Percentiles rank a stretch among this genome's conserved stretches.
Conservation (phyloP, 202 grass and related monocot genomes). For the Sporobolus alterniflorus region DNA sequence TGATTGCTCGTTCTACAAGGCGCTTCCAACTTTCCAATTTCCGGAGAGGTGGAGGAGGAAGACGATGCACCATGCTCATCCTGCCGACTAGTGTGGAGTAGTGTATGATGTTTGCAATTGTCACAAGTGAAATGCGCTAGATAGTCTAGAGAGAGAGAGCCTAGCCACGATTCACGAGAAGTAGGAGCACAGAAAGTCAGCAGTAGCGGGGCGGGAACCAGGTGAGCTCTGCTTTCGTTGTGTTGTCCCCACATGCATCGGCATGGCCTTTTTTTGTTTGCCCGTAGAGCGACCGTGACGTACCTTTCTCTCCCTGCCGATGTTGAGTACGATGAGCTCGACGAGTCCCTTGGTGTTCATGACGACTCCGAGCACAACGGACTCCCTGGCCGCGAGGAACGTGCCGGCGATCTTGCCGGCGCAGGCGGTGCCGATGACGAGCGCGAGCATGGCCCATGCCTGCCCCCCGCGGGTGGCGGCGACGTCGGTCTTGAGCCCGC, state of each 20-base stretch:
- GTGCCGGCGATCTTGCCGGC: constrained; percentile 70
- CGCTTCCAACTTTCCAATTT: constrained; percentile 1
- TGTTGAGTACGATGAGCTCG: constrained; percentile 80
- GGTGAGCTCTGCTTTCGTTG: constrained; percentile 39
- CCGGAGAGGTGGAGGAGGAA: neutral
- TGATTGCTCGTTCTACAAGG: neutral
- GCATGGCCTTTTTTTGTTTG: no score
- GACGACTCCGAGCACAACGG: constrained; percentile 61
- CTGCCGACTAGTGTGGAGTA: neutral
- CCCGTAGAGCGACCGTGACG: no score
- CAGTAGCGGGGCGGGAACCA: neutral
- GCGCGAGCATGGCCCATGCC: constrained; percentile 61
- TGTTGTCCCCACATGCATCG: constrained; percentile 28
- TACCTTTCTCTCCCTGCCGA: constrained; percentile 79
- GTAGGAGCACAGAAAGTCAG: neutral
- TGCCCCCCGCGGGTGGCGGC: constrained; percentile 52
- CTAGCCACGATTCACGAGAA: neutral
- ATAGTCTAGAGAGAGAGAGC: neutral
- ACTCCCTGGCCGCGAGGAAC: constrained; percentile 61
- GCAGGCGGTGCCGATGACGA: constrained; percentile 71
- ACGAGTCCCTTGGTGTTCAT: constrained; percentile 96
- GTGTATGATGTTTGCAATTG: neutral
- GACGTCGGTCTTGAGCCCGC: constrained; percentile 86
- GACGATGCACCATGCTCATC: neutral
- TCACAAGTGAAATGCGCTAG: neutral